Percentiles rank a stretch among this genome's conserved stretches.
Evolutionary conservation across 345 rosid genomes (phyloP).

Genomic region (Lepidium sativum): DNA sequence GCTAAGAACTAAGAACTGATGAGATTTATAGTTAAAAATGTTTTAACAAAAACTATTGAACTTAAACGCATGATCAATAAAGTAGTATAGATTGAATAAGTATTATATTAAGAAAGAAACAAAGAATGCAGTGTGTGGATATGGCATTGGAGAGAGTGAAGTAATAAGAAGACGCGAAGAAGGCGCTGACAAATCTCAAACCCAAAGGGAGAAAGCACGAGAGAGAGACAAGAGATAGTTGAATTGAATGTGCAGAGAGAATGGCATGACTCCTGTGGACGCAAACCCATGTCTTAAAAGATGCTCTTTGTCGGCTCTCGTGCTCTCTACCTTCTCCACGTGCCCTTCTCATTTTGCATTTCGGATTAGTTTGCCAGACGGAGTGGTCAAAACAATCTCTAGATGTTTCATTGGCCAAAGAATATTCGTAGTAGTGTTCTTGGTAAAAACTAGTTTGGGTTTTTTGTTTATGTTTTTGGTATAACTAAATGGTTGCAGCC

Average conservation of each 20-base stretch:
- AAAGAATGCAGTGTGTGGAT: not conserved
- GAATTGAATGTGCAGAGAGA: slow-evolving; percentile 25
- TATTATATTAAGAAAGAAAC: not conserved
- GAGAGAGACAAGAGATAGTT: slow-evolving; percentile 19
- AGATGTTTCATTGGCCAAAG: too few species aligned
- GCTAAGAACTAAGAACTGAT: not conserved
- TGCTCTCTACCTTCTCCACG: slow-evolving; percentile 25
- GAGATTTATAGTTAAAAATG: not conserved
- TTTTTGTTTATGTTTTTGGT: too few species aligned
- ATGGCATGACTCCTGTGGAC: slow-evolving; percentile 32
- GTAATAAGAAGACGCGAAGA: slow-evolving; percentile 45
- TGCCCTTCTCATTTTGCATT: slow-evolving; percentile 17
- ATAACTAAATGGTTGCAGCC: not conserved
- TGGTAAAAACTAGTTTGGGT: too few species aligned
- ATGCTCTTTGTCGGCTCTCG: slow-evolving; percentile 57
- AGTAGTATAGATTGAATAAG: not conserved
- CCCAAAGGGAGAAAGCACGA: slow-evolving; percentile 27
- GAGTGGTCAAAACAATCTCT: too few species aligned
- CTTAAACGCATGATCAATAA: not conserved
- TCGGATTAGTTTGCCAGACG: not conserved
- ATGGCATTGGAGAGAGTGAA: slow-evolving; percentile 27
- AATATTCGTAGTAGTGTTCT: too few species aligned
- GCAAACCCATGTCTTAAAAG: slow-evolving; percentile 47
- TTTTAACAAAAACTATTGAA: not conserved
- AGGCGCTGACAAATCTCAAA: slow-evolving; percentile 61